phyloP scores from a whole-genome alignment of 2,329 filamentous ascomycete species.

The Aspergillus cejpii region DNA sequence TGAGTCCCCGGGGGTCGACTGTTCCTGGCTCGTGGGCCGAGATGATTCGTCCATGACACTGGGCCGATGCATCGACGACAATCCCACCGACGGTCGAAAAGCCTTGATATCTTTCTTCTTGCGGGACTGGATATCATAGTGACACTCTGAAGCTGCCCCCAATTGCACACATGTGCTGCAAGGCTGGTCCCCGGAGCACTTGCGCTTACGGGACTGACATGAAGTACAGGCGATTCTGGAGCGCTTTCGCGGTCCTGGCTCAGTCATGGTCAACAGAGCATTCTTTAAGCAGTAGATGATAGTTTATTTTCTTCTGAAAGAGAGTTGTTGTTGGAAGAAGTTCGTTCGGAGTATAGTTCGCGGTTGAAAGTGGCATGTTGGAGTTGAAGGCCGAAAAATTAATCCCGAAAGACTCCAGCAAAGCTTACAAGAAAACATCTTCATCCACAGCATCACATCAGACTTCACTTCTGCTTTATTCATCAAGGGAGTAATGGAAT shows the following conservation, averaged over 20 bases:
- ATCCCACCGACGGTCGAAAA: conserved; percentile 13
- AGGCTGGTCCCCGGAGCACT: conserved; percentile 50
- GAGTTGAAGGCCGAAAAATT: too few relatives aligned
- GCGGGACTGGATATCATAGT: conserved; percentile 37
- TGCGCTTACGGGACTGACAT: conserved; percentile 51
- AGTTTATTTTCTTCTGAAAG: not conserved
- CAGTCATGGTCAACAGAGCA: conserved; percentile 20
- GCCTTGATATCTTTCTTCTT: conserved; percentile 27
- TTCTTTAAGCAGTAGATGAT: not conserved
- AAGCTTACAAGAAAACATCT: too few relatives aligned
- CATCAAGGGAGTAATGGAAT: too few relatives aligned
- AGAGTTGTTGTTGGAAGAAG: not conserved
- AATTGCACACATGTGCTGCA: conserved; percentile 50
- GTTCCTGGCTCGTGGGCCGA: conserved; percentile 7
- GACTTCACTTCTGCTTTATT: not conserved
- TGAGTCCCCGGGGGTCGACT: conserved; percentile 11
- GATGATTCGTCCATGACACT: conserved; percentile 2
- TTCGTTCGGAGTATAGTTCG: not conserved
- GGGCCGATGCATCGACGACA: conserved; percentile 9
- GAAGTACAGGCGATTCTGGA: conserved; percentile 46
- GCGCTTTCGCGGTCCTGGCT: conserved; percentile 31
- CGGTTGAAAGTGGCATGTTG: not conserved
- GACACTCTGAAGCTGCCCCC: conserved; percentile 45
- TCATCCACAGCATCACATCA: not conserved
- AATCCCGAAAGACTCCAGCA: too few relatives aligned